Evolutionary conservation across 208 protist genomes (phyloP).

Genomic region (Trypanosoma mega): DNA sequence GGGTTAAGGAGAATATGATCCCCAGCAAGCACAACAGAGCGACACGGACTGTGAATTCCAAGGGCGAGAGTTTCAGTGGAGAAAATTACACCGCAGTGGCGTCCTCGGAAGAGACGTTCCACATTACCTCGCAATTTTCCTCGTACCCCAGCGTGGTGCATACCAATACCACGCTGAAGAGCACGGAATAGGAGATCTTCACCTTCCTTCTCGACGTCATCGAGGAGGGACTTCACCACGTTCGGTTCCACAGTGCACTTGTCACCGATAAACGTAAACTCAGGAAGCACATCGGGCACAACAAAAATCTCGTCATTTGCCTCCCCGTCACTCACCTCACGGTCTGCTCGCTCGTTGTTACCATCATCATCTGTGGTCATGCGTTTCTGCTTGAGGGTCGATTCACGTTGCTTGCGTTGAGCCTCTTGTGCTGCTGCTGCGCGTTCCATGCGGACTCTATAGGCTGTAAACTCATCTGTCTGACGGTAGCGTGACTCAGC

Average conservation of each 20-base stretch:
- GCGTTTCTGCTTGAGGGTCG: constrained; percentile 74
- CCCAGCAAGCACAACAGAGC: constrained; percentile 92
- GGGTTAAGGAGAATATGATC: constrained; percentile 92
- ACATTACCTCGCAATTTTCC: constrained; percentile 86
- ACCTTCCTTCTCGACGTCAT: constrained; percentile 68
- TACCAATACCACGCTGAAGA: constrained; percentile 86
- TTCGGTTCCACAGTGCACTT: constrained; percentile 48
- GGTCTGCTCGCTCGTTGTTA: constrained; percentile 49
- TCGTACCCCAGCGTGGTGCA: constrained; percentile 92
- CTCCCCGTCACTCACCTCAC: constrained; percentile 48
- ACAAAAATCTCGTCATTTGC: constrained; percentile 58
- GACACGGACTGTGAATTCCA: constrained; percentile 95
- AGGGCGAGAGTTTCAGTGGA: constrained; percentile 94
- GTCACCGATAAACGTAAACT: constrained; percentile 84
- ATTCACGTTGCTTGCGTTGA: constrained; percentile 63
- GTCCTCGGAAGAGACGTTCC: constrained; percentile 92
- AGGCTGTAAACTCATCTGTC: constrained; percentile 86
- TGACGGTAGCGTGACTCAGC: constrained; percentile 76
- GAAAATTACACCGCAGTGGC: constrained; percentile 90
- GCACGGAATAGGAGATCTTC: constrained; percentile 69
- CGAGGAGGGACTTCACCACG: constrained; percentile 42
- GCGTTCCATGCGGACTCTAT: constrained; percentile 62
- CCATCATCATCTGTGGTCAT: constrained; percentile 74
- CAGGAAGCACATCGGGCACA: constrained; percentile 80
- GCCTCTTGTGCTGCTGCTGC: constrained; percentile 61